Percentiles rank a stretch among this genome's conserved stretches.
Evolutionary conservation across 352 stramenopile species (phyloP).

Genomic region (Phytophthora ramorum): DNA sequence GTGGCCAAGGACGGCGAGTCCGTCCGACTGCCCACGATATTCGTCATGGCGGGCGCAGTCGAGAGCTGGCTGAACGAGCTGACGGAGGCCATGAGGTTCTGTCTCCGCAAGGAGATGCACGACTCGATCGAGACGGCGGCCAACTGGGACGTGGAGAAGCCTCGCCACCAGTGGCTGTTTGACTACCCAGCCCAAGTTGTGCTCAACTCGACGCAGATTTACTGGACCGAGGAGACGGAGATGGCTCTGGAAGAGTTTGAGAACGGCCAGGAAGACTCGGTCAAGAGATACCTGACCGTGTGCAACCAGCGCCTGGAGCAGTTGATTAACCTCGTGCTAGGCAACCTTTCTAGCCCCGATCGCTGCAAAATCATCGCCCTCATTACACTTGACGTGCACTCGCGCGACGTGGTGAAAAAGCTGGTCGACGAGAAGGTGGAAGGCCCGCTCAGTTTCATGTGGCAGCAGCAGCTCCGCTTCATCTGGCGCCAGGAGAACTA

Average conservation of each 20-base stretch:
- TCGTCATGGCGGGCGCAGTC: slow-evolving; percentile 86
- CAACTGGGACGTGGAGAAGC: slow-evolving; percentile 96
- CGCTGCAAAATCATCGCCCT: slow-evolving; percentile 95
- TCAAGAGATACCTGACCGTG: slow-evolving; percentile 82
- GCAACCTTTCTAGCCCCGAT: slow-evolving; percentile 89
- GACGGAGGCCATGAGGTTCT: slow-evolving; percentile 86
- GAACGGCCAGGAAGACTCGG: slow-evolving; percentile 88
- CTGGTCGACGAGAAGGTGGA: slow-evolving; percentile 91
- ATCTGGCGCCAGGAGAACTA: slow-evolving; percentile 94
- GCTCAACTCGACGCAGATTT: slow-evolving; percentile 90
- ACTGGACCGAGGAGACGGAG: slow-evolving; percentile 98
- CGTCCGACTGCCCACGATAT: slow-evolving; percentile 72
- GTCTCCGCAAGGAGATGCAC: slow-evolving; percentile 88
- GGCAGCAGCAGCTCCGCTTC: slow-evolving; percentile 89
- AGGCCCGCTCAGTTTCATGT: slow-evolving; percentile 87
- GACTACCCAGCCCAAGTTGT: slow-evolving; percentile 95
- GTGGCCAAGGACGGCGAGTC: slow-evolving; percentile 82
- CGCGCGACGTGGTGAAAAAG: slow-evolving; percentile 93
- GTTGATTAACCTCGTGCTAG: slow-evolving; percentile 93
- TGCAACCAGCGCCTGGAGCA: slow-evolving; percentile 91
- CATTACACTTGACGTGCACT: slow-evolving; percentile 97
- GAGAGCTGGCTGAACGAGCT: slow-evolving; percentile 90
- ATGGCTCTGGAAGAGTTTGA: slow-evolving; percentile 89
- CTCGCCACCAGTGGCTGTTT: slow-evolving; percentile 97
- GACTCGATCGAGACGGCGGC: slow-evolving; percentile 86